phyloP scores from a whole-genome alignment of 1,284 basidiomycete species.

The Ceratobasidium theobromae region DNA sequence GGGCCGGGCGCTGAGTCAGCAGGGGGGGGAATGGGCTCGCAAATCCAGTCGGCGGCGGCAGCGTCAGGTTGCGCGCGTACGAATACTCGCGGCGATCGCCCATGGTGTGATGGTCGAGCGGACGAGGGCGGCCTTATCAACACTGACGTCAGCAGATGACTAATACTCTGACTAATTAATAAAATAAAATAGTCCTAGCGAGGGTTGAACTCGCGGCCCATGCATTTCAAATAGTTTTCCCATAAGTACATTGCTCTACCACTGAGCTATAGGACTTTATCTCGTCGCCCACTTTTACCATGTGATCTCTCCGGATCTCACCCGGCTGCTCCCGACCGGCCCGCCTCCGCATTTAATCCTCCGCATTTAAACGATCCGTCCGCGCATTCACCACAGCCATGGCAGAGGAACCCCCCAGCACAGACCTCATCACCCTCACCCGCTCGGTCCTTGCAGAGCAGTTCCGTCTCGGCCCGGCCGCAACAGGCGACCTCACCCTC shows the following conservation, averaged over 20 bases:
- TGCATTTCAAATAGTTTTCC: constrained; percentile 30
- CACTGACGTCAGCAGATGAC: no score
- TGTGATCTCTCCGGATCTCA: neutral
- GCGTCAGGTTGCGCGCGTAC: constrained; percentile 26
- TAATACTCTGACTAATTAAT: neutral
- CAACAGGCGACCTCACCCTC: constrained; percentile 92
- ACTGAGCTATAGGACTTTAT: constrained; percentile 33
- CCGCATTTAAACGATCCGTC: constrained; percentile 16
- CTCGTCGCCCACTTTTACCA: neutral
- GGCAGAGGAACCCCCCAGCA: constrained; percentile 69
- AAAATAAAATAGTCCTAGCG: constrained; percentile 28
- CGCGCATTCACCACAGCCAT: constrained; percentile 22
- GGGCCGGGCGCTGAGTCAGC: constrained; percentile 25
- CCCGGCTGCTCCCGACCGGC: constrained; percentile 23
- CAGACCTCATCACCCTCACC: constrained; percentile 89
- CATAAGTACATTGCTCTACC: constrained; percentile 34
- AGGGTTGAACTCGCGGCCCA: constrained; percentile 33
- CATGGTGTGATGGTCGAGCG: neutral
- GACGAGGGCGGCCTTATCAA: no score
- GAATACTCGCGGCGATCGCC: neutral
- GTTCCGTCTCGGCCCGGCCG: constrained; percentile 71
- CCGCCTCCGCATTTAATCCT: constrained; percentile 31
- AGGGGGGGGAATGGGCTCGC: constrained; percentile 28
- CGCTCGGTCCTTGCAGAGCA: constrained; percentile 86
- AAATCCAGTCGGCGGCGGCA: constrained; percentile 23